These are phyloP conservation scores for Candida tetrigidarum DNA, from an alignment of 1,139 yeast genomes.

Conservation along the genomic window DNA sequence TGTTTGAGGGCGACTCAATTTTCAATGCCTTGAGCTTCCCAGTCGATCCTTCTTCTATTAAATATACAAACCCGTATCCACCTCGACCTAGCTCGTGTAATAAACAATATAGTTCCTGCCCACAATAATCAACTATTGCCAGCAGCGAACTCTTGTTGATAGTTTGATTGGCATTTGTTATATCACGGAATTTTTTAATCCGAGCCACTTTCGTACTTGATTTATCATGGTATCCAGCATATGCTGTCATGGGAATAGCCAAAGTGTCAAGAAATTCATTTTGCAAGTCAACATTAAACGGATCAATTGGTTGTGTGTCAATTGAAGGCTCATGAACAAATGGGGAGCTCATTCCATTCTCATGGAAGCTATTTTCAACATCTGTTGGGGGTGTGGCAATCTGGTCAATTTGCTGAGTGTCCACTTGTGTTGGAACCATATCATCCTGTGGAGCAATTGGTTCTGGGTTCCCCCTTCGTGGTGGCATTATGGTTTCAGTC, in stretches of 20 bases:
- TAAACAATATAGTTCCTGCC: constrained; percentile 58
- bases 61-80: constrained; percentile 78
- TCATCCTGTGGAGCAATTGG: background rate
- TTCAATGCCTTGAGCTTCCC: constrained; percentile 72
- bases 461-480: background rate
- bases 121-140: constrained; percentile 51
- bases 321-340: constrained; percentile 44
- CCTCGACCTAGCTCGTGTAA: constrained; percentile 75
- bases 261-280: constrained; percentile 27
- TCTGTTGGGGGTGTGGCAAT: constrained; percentile 38
- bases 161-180: constrained; percentile 36
- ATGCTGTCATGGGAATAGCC: constrained; percentile 29
- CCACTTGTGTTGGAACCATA: constrained; percentile 8
- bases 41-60: constrained; percentile 62
- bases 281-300: constrained; percentile 29
- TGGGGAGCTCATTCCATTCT: constrained; percentile 44
- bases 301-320: constrained; percentile 15
- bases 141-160: constrained; percentile 42
- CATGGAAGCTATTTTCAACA: constrained; percentile 23
- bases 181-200: constrained; percentile 35
- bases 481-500: constrained; percentile 48
- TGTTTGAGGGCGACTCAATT: constrained; percentile 68
- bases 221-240: constrained; percentile 32
- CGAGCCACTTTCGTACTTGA: constrained; percentile 17
- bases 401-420: constrained; percentile 11